Evolutionary conservation across 306 rosid species (phyloP).

Genomic region (Acmispon strigosus): DNA sequence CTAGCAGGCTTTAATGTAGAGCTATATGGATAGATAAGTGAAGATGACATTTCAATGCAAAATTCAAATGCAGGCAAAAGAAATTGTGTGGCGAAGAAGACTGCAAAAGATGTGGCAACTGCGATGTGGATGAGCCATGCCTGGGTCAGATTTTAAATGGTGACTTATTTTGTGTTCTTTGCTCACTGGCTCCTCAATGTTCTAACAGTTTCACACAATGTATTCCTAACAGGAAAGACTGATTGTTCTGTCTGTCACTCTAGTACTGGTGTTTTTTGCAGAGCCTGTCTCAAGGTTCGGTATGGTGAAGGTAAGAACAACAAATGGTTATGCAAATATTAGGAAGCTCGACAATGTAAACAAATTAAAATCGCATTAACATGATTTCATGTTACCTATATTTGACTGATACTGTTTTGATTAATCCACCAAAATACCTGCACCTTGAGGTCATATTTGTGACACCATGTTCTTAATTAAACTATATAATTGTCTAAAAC

Average conservation of each 20-base stretch:
- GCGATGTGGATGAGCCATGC: conserved; percentile 58
- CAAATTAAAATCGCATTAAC: neutral
- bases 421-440: neutral
- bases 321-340: neutral
- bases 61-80: conserved; percentile 54
- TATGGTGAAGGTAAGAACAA: conserved; percentile 65
- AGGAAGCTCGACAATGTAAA: neutral
- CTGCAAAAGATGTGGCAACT: conserved; percentile 61
- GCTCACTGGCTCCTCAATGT: neutral
- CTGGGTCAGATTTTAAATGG: conserved; percentile 36
- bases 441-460: neutral
- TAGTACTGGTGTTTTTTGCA: conserved; percentile 55
- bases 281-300: conserved; percentile 70
- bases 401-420: neutral
- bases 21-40: neutral
- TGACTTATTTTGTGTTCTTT: neutral
- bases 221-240: conserved; percentile 53
- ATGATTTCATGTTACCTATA: neutral
- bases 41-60: conserved; percentile 11
- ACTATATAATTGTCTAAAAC: neutral
- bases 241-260: conserved; percentile 78
- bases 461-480: too few species aligned
- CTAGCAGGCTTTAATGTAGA: neutral
- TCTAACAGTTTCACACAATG: neutral
- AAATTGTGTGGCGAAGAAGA: conserved; percentile 66